Evolutionary conservation across 441 rosid species (phyloP), one percentile per base, ranked within the genome.

Genomic region (Pelargonium fulgidum): DNA sequence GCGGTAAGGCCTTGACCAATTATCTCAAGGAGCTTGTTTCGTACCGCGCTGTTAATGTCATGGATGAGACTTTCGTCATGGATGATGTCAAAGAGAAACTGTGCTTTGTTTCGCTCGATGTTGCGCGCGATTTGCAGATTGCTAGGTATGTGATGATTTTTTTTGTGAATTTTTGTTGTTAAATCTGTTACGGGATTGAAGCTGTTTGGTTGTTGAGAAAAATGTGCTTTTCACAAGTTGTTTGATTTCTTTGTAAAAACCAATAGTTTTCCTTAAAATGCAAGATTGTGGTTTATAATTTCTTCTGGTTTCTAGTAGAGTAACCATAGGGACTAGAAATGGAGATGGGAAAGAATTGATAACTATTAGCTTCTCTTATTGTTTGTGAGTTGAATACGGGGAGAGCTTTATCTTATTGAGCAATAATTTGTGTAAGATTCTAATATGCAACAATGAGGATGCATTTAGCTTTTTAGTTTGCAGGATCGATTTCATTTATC

Each of bases 21-120:
- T 89, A 88, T 76, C 76, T 93, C 80, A 93, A 93, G 75, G 99
- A 91, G 67, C 68, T 91, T 75, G 89, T 93, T 8, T 91, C 97
- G 0, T 93, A 89, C 74, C 85, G 97, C 13, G 68, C 93, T 2
- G 69, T 93, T 6, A 91, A 88, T 82, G 89, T 93, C 0, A 91
- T 84, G 93, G 97, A 93, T 47, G 93, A 93, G 72, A 88, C 88
- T 67, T 90, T 91, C 75, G 52, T 89, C 1, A 85, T 91, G 74
- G 97, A 93, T 68, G 95, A 93, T 86, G 97, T 89, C 7, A 93
- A 91, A 69, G 99, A 93, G 90, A 91, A 85, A 78, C 86, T 93
- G 63, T 93, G 96, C 76, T 91, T 89, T 70, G 99, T 93, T 65
- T 88, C 97, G 5, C 92, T 87, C 54, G 89, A 93, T 61, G 84